A percentile compares a stretch with the other conserved stretches of the same genome.
Evolutionary conservation across 768 basidiomycete species (phyloP).

Genomic region (Mycena alexandri): DNA sequence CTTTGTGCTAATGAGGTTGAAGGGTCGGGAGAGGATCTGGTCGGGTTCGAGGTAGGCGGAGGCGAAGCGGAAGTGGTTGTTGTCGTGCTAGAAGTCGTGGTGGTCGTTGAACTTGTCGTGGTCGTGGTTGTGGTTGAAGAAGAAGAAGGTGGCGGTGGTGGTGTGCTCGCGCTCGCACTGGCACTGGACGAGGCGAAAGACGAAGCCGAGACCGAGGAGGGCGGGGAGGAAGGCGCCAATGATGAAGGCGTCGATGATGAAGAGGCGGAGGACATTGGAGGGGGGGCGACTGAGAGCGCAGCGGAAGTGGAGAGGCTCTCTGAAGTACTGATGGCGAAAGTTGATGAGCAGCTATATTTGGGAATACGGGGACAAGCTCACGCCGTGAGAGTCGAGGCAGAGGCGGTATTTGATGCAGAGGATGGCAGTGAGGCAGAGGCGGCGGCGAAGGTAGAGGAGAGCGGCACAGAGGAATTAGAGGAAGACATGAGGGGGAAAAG

Average conservation of each 20-base stretch:
- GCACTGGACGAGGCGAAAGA: neutral
- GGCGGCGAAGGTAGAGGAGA: too few relatives aligned
- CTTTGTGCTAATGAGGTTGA: neutral
- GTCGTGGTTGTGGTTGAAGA: conserved; percentile 36
- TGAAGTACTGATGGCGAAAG: conserved; percentile 25
- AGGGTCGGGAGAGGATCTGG: neutral
- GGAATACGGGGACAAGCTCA: conserved; percentile 21
- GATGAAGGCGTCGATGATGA: conserved; percentile 5
- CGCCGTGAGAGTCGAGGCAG: conserved; percentile 19
- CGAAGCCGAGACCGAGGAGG: neutral
- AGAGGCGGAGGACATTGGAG: conserved; percentile 32
- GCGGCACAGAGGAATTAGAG: conserved; percentile 10
- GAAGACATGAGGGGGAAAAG: conserved; percentile 16
- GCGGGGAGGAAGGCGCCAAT: neutral
- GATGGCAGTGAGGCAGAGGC: neutral
- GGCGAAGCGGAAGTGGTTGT: neutral
- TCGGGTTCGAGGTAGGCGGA: neutral
- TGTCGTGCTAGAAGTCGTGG: conserved; percentile 34
- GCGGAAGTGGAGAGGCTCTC: conserved; percentile 34
- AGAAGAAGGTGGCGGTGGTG: conserved; percentile 26
- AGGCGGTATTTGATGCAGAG: neutral
- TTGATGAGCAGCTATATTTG: neutral
- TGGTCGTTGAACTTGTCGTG: conserved; percentile 33
- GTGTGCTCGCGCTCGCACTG: conserved; percentile 26
- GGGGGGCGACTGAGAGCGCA: conserved; percentile 35